Evolutionary conservation across 225 moss, liverwort and hornwort species (phyloP).

Genomic region (Neckera pumila): DNA sequence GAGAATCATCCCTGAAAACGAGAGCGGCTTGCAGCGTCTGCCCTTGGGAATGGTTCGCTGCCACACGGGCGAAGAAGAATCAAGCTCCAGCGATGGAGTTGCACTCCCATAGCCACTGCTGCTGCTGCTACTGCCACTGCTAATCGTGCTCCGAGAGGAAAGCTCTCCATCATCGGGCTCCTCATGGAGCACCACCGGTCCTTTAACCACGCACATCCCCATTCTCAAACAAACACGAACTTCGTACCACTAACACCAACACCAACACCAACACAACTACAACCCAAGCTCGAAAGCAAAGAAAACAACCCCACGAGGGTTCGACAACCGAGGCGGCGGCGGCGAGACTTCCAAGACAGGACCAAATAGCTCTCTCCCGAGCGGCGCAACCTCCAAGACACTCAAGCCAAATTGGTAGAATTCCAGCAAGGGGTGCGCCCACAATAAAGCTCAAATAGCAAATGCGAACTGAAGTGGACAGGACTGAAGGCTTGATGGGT

Average conservation of each 20-base stretch:
- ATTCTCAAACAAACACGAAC: background rate
- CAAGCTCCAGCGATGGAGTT: background rate
- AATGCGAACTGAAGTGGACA: background rate
- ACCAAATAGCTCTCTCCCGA: background rate
- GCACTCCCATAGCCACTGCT: slow-evolving; percentile 1
- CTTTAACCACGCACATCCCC: slow-evolving; percentile 20
- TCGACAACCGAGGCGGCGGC: background rate
- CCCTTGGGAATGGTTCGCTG: slow-evolving; percentile 40
- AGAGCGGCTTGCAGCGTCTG: slow-evolving; percentile 33
- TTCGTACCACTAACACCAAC: background rate
- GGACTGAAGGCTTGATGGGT: background rate
- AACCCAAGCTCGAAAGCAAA: background rate
- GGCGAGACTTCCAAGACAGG: background rate
- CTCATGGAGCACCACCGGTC: slow-evolving; percentile 6
- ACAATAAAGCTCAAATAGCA: background rate
- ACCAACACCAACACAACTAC: background rate
- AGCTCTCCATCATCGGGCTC: background rate
- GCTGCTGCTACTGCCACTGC: background rate
- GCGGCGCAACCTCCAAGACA: no score
- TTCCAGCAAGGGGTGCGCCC: no score
- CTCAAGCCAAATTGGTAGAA: background rate
- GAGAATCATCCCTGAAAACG: slow-evolving; percentile 36
- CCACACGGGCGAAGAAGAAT: slow-evolving; percentile 12
- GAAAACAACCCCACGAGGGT: background rate
- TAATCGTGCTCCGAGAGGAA: slow-evolving; percentile 10